Base-by-base conservation (phyloP, 2,329 filamentous ascomycete species). In the Paecilomyces fulvus region DNA sequence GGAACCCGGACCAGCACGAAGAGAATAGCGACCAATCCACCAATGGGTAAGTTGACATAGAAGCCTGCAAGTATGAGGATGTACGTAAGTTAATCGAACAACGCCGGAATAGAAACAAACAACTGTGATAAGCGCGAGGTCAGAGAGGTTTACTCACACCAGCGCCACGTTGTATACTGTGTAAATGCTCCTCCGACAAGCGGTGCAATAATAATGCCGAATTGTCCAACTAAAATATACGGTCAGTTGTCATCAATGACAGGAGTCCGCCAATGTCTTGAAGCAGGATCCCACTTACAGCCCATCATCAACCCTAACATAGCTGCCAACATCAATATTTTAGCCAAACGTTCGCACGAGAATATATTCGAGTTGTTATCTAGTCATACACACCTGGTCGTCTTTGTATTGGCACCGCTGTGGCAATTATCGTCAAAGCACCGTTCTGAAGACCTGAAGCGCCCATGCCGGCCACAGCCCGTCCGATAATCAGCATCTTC, bases 141-240 rank as follows among this genome's bases (percentile, higher is more conserved):
- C 33, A 43, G 33, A 17, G 17, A 43, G 33, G 8, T 17, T 17
- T 17, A 70, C 67, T 50, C 63, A 70, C 65, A 72, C 72, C 74
- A 77, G 33, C 73, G 64, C 75, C 75, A 78, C 1, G 65, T 65
- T 0, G 64, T 64, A 20, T 70, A 63, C 33, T 72, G 60, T 0
- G 75, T 77, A 12, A 78, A 65, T 2, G 64, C 71, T 12, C 75
- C 76, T 6, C 76, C 75, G 12, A 79, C 58, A 3, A 78, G 57
- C 0, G 76, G 75, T 0, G 74, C 76, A 20, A 64, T 46, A 1
- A 73, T 70, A 9, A 70, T 58, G 3, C 74, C 74, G 9, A 75
- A 57, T 31, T 73, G 68, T 1, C 63, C 54, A 20, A 71, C 61
- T 63, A 12, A 30, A 3, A 51, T 21, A 3, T 23, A 48, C 11